Conservation (phyloP, 2,329 filamentous ascomycete species). For the Hypoxylon sp. region DNA sequence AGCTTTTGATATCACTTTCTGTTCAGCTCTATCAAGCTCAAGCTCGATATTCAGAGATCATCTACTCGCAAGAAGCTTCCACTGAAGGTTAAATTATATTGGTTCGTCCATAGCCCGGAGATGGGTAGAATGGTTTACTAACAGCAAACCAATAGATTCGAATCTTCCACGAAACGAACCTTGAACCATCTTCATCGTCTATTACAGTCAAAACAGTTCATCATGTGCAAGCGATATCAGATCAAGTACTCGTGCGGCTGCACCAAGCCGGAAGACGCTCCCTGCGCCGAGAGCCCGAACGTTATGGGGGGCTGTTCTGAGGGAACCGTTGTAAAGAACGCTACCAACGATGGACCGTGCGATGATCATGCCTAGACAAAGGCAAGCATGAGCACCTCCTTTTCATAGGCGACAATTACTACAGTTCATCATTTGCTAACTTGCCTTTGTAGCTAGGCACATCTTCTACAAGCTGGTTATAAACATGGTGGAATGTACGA, state of each 20-base stretch:
- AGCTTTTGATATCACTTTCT: conserved; percentile 12
- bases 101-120: conserved; percentile 14
- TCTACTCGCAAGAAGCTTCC: conserved; percentile 3
- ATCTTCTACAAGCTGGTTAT: neutral
- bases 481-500: conserved; percentile 28
- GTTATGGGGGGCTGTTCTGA: conserved; percentile 21
- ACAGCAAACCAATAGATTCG: conserved; percentile 11
- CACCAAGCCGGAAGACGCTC: conserved; percentile 21
- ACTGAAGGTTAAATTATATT: conserved; percentile 15
- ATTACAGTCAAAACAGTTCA: conserved; percentile 26
- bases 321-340: neutral
- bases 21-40: conserved; percentile 11
- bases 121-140: conserved; percentile 9
- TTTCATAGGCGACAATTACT: too few relatives aligned
- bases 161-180: conserved; percentile 1
- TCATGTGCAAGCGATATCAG: conserved; percentile 49
- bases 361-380: conserved; percentile 29
- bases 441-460: conserved; percentile 8
- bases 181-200: neutral
- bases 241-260: conserved; percentile 47
- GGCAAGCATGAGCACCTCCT: conserved; percentile 5
- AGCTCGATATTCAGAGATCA: conserved; percentile 5
- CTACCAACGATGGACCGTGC: conserved; percentile 24
- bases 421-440: conserved; percentile 24
- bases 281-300: conserved; percentile 42